phyloP scores from a whole-genome alignment of 352 stramenopile genomes.

The Phytophthora citrophthora region DNA sequence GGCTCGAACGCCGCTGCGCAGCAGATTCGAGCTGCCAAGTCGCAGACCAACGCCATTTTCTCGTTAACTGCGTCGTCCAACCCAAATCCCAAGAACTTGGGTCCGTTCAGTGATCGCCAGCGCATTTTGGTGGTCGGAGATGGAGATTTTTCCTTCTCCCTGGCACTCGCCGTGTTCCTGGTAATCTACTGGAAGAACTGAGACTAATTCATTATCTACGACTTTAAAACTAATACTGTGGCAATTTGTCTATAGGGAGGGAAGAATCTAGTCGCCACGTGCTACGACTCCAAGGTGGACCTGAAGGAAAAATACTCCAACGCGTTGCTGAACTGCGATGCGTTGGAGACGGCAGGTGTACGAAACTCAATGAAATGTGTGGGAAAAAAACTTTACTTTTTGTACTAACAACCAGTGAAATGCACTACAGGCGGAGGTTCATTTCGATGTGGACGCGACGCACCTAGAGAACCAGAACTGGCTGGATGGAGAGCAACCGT shows the following conservation, averaged over 20 bases:
- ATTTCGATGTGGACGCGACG: constrained; percentile 77
- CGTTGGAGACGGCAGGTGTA: constrained; percentile 75
- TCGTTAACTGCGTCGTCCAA: constrained; percentile 75
- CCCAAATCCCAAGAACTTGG: constrained; percentile 83
- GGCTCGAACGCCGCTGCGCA: constrained; percentile 16
- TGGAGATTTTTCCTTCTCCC: constrained; percentile 85
- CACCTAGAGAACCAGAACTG: constrained; percentile 62
- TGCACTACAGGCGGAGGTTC: constrained; percentile 51
- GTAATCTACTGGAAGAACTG: constrained; percentile 20
- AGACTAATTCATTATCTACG: not conserved
- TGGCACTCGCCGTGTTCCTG: constrained; percentile 76
- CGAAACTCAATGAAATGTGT: not conserved
- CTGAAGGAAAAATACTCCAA: constrained; percentile 80
- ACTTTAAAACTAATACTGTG: constrained; percentile 5
- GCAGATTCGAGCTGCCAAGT: constrained; percentile 51
- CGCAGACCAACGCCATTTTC: constrained; percentile 74
- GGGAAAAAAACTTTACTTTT: not conserved
- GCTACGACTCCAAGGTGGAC: constrained; percentile 75
- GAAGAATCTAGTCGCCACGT: constrained; percentile 70
- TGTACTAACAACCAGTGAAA: not conserved
- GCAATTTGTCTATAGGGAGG: constrained; percentile 47
- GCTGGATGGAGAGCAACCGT: constrained; percentile 48
- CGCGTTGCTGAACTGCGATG: constrained; percentile 69
- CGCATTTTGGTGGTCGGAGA: constrained; percentile 87
- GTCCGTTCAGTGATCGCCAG: constrained; percentile 76